Conservation (phyloP, 257 asterid genomes). For the Scutellaria minor region DNA sequence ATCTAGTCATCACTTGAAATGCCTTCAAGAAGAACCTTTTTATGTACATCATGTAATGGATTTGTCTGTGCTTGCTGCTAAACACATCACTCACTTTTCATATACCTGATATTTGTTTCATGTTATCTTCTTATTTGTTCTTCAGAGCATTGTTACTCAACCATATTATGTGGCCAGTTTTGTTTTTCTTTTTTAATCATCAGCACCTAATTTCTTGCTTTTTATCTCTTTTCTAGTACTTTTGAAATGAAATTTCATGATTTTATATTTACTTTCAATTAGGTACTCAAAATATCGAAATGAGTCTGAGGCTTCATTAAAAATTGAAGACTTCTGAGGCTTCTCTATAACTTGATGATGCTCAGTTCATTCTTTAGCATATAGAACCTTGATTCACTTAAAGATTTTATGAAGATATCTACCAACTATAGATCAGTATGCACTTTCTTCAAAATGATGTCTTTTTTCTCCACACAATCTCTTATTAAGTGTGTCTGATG, state of each 20-base stretch:
- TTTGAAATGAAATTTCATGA: slow-evolving; percentile 26
- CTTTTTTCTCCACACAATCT: too few relatives aligned
- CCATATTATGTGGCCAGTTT: not conserved
- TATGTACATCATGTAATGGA: slow-evolving; percentile 3
- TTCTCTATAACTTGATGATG: too few relatives aligned
- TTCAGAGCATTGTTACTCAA: not conserved
- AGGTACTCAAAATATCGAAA: slow-evolving; percentile 96
- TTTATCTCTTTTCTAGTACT: slow-evolving; percentile 12
- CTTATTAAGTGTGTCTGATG: too few relatives aligned
- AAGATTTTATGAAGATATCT: too few relatives aligned
- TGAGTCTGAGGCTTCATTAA: slow-evolving; percentile 91
- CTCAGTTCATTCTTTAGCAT: too few relatives aligned
- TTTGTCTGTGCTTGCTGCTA: slow-evolving; percentile 12
- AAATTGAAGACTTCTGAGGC: slow-evolving; percentile 92
- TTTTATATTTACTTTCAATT: slow-evolving; percentile 26
- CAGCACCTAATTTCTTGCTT: not conserved
- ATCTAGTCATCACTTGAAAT: not conserved
- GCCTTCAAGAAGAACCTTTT: not conserved
- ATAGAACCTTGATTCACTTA: too few relatives aligned
- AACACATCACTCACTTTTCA: not conserved
- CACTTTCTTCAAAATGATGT: too few relatives aligned
- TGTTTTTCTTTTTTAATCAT: slow-evolving; percentile 13
- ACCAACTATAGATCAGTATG: too few relatives aligned
- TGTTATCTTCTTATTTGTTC: not conserved
- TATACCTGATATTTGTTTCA: not conserved